These are phyloP conservation scores for Penstemon eatonii DNA, from an alignment of 257 asterid species.

Conservation along the genomic window DNA sequence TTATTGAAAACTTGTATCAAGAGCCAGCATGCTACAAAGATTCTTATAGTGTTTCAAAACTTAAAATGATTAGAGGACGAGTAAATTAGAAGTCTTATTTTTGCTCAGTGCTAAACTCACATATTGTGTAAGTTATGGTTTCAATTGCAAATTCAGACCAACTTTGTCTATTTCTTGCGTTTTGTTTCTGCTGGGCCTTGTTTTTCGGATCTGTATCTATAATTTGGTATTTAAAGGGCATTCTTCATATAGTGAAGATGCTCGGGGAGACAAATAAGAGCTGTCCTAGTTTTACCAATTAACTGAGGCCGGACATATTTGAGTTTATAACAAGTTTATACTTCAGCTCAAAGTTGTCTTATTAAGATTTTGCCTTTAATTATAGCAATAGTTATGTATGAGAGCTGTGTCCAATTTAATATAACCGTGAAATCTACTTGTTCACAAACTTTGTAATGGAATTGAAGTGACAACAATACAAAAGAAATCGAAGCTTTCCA, in stretches of 20 bases:
- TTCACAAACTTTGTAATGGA: background rate
- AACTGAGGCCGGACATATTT: background rate
- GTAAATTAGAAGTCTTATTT: background rate
- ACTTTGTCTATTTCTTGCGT: background rate
- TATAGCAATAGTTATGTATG: background rate
- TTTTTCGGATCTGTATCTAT: background rate
- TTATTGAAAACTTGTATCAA: constrained; percentile 7
- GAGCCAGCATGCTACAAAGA: background rate
- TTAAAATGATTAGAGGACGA: background rate
- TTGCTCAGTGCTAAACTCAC: background rate
- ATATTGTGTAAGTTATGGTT: background rate
- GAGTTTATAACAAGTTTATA: constrained; percentile 8
- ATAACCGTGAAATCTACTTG: background rate
- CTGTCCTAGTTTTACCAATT: background rate
- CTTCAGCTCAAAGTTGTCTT: background rate
- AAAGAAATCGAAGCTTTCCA: background rate
- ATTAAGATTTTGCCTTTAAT: background rate
- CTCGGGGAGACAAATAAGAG: background rate
- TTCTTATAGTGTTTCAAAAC: background rate
- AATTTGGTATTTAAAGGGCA: background rate
- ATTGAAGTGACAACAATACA: background rate
- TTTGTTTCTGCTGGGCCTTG: background rate
- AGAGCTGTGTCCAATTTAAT: background rate
- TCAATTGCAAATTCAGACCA: background rate
- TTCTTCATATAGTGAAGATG: background rate